Evolutionary conservation across 441 rosid species (phyloP).

Genomic region (Rhodomyrtus psidioides): DNA sequence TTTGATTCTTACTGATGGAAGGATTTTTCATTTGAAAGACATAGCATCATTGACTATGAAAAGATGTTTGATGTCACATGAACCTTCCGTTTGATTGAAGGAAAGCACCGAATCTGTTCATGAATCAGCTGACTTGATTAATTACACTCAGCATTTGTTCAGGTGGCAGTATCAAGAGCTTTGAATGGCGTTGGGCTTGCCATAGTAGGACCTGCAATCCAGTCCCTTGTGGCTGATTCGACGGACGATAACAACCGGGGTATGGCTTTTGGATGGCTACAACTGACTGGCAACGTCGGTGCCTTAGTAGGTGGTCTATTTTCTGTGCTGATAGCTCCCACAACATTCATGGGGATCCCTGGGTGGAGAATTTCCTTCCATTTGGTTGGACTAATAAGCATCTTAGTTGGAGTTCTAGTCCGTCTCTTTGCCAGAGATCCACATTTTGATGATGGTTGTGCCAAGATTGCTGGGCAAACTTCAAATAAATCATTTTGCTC

Average conservation of each 20-base stretch:
- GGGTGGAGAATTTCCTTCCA: constrained; percentile 87
- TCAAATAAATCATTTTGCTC: constrained; percentile 30
- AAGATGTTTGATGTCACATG: background rate
- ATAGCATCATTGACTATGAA: background rate
- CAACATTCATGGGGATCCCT: constrained; percentile 58
- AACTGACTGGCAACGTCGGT: constrained; percentile 61
- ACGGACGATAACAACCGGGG: constrained; percentile 69
- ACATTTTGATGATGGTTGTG: constrained; percentile 29
- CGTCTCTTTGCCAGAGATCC: constrained; percentile 63
- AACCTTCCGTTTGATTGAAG: background rate
- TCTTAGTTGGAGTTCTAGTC: constrained; percentile 57
- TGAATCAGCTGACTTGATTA: background rate
- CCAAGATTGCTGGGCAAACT: constrained; percentile 15
- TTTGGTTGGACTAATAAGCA: constrained; percentile 62
- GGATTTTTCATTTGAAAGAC: background rate
- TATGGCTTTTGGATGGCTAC: constrained; percentile 80
- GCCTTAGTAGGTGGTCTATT: constrained; percentile 60
- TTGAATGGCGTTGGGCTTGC: constrained; percentile 78
- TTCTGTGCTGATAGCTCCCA: constrained; percentile 61
- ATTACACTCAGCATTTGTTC: constrained; percentile 8
- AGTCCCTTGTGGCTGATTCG: constrained; percentile 78
- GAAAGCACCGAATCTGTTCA: background rate
- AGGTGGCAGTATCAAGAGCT: constrained; percentile 77
- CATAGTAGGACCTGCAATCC: constrained; percentile 60
- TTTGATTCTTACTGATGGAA: background rate